Percentiles rank a stretch among this genome's conserved stretches.
These are phyloP conservation scores for Ophiocordyceps robertsii DNA, from an alignment of 2,329 filamentous ascomycete genomes.

Conservation along the genomic window DNA sequence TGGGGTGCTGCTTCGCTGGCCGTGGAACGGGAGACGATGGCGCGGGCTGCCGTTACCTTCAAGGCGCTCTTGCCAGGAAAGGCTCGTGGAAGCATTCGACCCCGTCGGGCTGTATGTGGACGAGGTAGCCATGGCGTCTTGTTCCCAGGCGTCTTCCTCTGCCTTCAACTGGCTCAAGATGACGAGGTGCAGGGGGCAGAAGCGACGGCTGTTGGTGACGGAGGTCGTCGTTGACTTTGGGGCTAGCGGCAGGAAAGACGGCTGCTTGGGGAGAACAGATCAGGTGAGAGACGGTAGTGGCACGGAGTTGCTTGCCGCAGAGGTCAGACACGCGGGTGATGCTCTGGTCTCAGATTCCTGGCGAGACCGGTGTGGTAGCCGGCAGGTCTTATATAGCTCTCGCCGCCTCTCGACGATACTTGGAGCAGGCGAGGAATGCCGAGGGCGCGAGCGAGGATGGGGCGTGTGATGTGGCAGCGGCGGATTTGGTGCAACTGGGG, in stretches of 20 bases:
- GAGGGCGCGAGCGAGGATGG: not conserved
- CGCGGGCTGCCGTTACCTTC: slow-evolving; percentile 25
- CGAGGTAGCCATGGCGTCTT: slow-evolving; percentile 8
- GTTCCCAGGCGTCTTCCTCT: not conserved
- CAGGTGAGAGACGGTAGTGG: slow-evolving; percentile 1
- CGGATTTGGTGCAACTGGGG: slow-evolving; percentile 4
- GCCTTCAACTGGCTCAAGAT: not conserved
- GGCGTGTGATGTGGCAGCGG: slow-evolving; percentile 5
- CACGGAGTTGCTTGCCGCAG: not conserved
- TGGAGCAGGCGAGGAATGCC: slow-evolving; percentile 4
- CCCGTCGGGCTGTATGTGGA: slow-evolving; percentile 13
- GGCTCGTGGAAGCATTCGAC: slow-evolving; percentile 7
- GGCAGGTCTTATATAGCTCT: slow-evolving; percentile 6
- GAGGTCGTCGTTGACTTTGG: not conserved
- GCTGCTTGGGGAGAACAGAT: not conserved
- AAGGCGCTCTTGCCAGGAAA: slow-evolving; percentile 42
- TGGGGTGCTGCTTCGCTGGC: not conserved
- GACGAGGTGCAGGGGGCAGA: not conserved
- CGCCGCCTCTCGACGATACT: not conserved
- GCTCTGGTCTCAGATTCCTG: slow-evolving; percentile 3
- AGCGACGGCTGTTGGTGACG: not conserved
- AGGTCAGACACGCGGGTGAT: slow-evolving; percentile 1
- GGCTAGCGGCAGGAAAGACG: not conserved
- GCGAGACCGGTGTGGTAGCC: not conserved
- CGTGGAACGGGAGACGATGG: not conserved